These are phyloP conservation scores for Erysimum cheiri DNA, from an alignment of 441 rosid genomes.

Conservation along the genomic window DNA sequence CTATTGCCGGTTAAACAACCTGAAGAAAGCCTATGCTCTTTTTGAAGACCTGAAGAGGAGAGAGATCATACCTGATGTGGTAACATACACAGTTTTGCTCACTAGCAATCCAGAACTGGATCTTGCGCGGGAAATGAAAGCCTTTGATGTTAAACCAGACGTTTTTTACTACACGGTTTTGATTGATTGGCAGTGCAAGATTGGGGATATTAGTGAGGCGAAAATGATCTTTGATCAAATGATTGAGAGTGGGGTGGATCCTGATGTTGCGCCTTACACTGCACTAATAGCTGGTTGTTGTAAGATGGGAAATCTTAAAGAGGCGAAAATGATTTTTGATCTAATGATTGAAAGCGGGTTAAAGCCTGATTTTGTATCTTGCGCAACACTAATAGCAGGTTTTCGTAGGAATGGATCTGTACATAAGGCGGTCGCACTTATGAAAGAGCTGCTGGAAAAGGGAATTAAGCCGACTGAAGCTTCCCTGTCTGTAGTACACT, in stretches of 20 bases:
- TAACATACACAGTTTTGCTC: conserved; percentile 63
- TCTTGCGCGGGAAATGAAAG: conserved; percentile 51
- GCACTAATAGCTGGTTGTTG: conserved; percentile 31
- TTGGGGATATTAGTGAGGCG: conserved; percentile 50
- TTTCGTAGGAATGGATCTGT: conserved; percentile 45
- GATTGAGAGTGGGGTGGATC: conserved; percentile 27
- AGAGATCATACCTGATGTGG: conserved; percentile 62
- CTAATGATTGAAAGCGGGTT: conserved; percentile 57
- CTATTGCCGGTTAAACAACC: conserved; percentile 44
- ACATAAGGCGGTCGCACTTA: conserved; percentile 44
- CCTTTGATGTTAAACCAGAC: conserved; percentile 52
- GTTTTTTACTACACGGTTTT: conserved; percentile 56
- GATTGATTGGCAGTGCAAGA: conserved; percentile 54
- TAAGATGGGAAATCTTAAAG: conserved; percentile 21
- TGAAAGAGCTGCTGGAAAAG: conserved; percentile 48
- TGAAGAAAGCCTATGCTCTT: conserved; percentile 10
- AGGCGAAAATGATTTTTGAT: conserved; percentile 47
- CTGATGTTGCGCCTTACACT: conserved; percentile 28
- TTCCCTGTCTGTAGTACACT: conserved; percentile 36
- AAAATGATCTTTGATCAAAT: conserved; percentile 40
- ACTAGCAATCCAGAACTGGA: conserved; percentile 41
- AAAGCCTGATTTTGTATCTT: conserved; percentile 62
- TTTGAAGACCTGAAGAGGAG: conserved; percentile 39
- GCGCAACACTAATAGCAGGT: conserved; percentile 59
- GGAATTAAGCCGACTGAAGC: conserved; percentile 42